phyloP scores from a whole-genome alignment of 2,329 filamentous ascomycete genomes.

The Lasiodiplodia sp. region DNA sequence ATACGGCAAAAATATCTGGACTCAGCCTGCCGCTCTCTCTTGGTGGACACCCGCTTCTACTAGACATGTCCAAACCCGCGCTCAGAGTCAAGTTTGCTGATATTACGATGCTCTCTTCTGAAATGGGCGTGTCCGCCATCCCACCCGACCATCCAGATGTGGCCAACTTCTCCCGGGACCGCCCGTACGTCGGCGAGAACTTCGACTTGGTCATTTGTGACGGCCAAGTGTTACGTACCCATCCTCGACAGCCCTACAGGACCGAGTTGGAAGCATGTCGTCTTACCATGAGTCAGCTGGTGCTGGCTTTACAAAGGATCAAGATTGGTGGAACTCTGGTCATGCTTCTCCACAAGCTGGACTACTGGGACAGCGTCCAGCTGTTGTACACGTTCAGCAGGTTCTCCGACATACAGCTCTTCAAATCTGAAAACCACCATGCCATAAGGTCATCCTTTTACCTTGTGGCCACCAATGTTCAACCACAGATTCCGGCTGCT shows the following conservation, averaged over 20 bases:
- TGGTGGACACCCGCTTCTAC: constrained; percentile 51
- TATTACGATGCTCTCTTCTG: constrained; percentile 57
- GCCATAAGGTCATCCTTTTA: constrained; percentile 60
- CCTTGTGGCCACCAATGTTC: constrained; percentile 52
- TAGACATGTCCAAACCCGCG: constrained; percentile 33
- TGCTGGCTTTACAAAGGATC: constrained; percentile 56
- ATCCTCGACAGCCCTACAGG: constrained; percentile 25
- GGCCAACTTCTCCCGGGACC: background rate
- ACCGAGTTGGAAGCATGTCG: constrained; percentile 42
- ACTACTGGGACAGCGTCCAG: constrained; percentile 48
- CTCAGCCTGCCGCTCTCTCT: constrained; percentile 50
- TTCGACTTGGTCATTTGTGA: constrained; percentile 59
- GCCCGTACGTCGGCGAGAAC: constrained; percentile 35
- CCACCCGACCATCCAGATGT: constrained; percentile 21
- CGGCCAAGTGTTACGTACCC: constrained; percentile 54
- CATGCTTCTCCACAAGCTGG: constrained; percentile 58
- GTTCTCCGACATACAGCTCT: constrained; percentile 54
- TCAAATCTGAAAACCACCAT: constrained; percentile 55
- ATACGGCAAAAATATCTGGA: constrained; percentile 41
- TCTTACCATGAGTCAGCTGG: constrained; percentile 46
- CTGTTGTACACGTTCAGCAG: constrained; percentile 50
- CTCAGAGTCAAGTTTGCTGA: constrained; percentile 46
- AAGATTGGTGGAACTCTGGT: constrained; percentile 57
- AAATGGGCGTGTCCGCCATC: constrained; percentile 34
- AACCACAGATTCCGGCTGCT: background rate